A percentile compares a stretch with the other conserved stretches of the same genome.
phyloP scores from a whole-genome alignment of 163 green algal genomes.

The Trebouxiophyceae sp. region DNA sequence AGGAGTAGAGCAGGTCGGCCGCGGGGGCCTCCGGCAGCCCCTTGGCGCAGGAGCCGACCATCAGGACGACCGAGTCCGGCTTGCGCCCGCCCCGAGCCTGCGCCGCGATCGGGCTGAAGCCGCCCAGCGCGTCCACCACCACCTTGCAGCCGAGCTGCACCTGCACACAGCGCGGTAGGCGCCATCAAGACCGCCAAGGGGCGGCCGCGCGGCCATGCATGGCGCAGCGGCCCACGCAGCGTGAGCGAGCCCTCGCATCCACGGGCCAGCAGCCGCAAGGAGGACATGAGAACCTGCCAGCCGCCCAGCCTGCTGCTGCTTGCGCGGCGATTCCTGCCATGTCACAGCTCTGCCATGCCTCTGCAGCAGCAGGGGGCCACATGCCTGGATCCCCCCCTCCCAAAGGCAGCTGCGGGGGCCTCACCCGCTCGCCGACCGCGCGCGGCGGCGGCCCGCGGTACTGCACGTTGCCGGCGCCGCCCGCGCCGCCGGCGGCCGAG shows the following conservation, averaged over 20 bases:
- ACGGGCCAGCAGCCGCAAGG: too few relatives aligned
- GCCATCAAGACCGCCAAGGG: neutral
- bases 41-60: conserved; percentile 16
- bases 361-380: too few relatives aligned
- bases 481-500: conserved; percentile 14
- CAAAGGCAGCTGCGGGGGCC: too few relatives aligned
- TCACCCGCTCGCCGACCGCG: too few relatives aligned
- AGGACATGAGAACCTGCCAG: too few relatives aligned
- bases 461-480: conserved; percentile 6
- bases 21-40: conserved; percentile 6
- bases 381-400: too few relatives aligned
- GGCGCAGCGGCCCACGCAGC: too few relatives aligned
- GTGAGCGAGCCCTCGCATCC: too few relatives aligned
- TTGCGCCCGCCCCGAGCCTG: conserved; percentile 7
- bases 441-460: too few relatives aligned
- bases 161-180: neutral
- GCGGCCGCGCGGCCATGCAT: neutral
- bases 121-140: conserved; percentile 21
- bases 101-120: conserved; percentile 17
- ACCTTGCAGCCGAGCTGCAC: conserved; percentile 1
- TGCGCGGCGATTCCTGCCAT: too few relatives aligned
- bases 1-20: conserved; percentile 22
- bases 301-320: too few relatives aligned
- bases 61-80: conserved; percentile 18
- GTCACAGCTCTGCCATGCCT: too few relatives aligned